Conservation (phyloP, 768 basidiomycete species). For the Xerocomus brunneocitrinus region DNA sequence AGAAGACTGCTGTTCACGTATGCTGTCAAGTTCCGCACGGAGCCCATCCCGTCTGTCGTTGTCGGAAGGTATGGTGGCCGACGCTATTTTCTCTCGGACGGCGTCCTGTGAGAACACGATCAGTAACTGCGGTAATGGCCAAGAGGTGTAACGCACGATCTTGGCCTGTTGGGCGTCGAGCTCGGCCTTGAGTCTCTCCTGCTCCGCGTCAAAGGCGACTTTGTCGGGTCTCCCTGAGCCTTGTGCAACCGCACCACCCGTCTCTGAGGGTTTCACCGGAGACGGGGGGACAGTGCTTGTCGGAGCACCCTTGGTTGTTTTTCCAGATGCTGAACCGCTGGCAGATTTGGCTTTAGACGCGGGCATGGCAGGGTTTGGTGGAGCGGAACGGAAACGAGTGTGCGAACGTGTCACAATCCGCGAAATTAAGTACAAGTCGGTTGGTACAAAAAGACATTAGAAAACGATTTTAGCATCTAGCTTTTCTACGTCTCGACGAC, state of each 20-base stretch:
- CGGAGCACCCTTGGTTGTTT: conserved; percentile 18
- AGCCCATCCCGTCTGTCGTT: conserved; percentile 72
- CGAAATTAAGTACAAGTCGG: conserved; percentile 6
- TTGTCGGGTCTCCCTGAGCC: conserved; percentile 76
- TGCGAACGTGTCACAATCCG: conserved; percentile 11
- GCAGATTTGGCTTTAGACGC: conserved; percentile 55
- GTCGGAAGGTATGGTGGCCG: conserved; percentile 54
- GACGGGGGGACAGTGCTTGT: conserved; percentile 26
- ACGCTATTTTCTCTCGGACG: conserved; percentile 71
- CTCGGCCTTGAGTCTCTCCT: conserved; percentile 74
- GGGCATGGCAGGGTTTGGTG: conserved; percentile 11
- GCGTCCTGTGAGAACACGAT: conserved; percentile 43
- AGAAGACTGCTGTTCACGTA: conserved; percentile 75
- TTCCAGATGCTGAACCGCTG: conserved; percentile 41
- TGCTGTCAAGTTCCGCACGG: conserved; percentile 72
- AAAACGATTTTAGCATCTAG: conserved; percentile 69
- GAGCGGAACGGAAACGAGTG: conserved; percentile 12
- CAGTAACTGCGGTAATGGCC: background rate
- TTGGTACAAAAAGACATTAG: conserved; percentile 28
- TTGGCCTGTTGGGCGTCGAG: conserved; percentile 80
- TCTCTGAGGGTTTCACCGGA: conserved; percentile 20
- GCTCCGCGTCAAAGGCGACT: conserved; percentile 76
- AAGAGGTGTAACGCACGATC: conserved; percentile 53
- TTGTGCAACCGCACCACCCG: conserved; percentile 18
- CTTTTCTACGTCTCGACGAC: conserved; percentile 78